phyloP scores from a whole-genome alignment of 2,329 filamentous ascomycete genomes.

The Aureobasidium vineae region DNA sequence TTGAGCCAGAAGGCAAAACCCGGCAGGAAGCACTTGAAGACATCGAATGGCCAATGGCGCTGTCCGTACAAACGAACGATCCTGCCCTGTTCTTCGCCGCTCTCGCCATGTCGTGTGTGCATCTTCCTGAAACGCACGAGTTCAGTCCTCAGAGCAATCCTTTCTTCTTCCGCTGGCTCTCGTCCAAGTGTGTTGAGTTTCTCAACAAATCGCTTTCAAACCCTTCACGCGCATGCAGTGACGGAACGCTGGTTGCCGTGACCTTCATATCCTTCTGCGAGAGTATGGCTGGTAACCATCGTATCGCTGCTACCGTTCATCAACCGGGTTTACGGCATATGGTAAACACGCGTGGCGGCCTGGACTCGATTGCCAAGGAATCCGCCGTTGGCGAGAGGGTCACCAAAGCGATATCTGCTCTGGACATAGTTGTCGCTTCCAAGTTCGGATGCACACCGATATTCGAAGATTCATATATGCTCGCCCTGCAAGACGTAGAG shows the following conservation, averaged over 20 bases:
- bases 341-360: conserved; percentile 15
- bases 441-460: conserved; percentile 15
- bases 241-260: conserved; percentile 9
- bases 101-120: conserved; percentile 12
- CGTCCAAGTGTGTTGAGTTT: conserved; percentile 16
- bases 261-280: conserved; percentile 19
- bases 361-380: conserved; percentile 2
- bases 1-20: conserved; percentile 19
- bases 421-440: conserved; percentile 18
- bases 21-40: conserved; percentile 21
- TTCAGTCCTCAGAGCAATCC: conserved; percentile 12
- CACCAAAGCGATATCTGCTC: not conserved
- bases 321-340: conserved; percentile 11
- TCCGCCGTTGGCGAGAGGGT: not conserved
- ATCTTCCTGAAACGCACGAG: conserved; percentile 14
- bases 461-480: conserved; percentile 3
- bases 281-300: conserved; percentile 12
- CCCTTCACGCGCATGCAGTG: conserved; percentile 14
- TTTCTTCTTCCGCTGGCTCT: conserved; percentile 23
- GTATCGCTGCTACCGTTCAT: conserved; percentile 2
- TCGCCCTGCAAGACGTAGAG: conserved; percentile 12
- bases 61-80: conserved; percentile 21
- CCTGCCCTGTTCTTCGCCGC: conserved; percentile 16
- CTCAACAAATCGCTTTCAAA: conserved; percentile 10
- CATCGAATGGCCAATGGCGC: conserved; percentile 20